A percentile compares a stretch with the other conserved stretches of the same genome.
Evolutionary conservation across 2,329 filamentous ascomycete species (phyloP).

Genomic region (Aspergillus sp.): DNA sequence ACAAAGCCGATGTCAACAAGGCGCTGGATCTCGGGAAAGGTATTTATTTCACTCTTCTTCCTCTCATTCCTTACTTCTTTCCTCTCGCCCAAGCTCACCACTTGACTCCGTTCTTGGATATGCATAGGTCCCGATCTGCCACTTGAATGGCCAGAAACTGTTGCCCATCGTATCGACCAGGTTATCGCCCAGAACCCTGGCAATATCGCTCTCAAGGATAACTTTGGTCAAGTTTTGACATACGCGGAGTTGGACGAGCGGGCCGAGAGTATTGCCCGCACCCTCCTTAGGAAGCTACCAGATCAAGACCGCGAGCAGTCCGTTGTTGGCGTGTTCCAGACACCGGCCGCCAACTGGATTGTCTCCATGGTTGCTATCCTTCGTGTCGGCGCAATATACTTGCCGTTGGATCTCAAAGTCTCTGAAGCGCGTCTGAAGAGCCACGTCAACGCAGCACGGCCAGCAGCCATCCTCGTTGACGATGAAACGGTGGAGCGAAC

Average conservation of each 20-base stretch:
- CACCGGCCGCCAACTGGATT: slow-evolving; percentile 15
- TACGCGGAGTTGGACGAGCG: slow-evolving; percentile 28
- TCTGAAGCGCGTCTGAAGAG: background rate
- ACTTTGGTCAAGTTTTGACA: slow-evolving; percentile 18
- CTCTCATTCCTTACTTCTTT: too few species aligned
- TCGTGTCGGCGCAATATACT: background rate
- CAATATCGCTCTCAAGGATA: slow-evolving; percentile 20
- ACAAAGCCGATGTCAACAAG: background rate
- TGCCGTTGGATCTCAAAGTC: background rate
- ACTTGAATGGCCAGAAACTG: slow-evolving; percentile 30
- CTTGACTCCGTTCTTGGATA: too few species aligned
- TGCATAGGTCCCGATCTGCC: too few species aligned
- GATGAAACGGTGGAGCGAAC: background rate
- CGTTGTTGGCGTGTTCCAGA: slow-evolving; percentile 33
- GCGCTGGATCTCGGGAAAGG: too few species aligned
- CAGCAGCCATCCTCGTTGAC: slow-evolving; percentile 2
- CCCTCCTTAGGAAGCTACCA: slow-evolving; percentile 13
- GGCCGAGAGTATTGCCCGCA: slow-evolving; percentile 25
- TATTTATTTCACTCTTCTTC: too few species aligned
- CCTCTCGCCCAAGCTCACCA: too few species aligned
- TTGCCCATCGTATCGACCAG: slow-evolving; percentile 29
- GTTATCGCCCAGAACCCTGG: slow-evolving; percentile 14
- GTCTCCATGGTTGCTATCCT: slow-evolving; percentile 23
- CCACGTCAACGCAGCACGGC: slow-evolving; percentile 1
- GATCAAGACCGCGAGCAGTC: slow-evolving; percentile 7